These are phyloP conservation scores for Candida taoyuanica DNA, from an alignment of 805 yeast genomes.

Conservation along the genomic window DNA sequence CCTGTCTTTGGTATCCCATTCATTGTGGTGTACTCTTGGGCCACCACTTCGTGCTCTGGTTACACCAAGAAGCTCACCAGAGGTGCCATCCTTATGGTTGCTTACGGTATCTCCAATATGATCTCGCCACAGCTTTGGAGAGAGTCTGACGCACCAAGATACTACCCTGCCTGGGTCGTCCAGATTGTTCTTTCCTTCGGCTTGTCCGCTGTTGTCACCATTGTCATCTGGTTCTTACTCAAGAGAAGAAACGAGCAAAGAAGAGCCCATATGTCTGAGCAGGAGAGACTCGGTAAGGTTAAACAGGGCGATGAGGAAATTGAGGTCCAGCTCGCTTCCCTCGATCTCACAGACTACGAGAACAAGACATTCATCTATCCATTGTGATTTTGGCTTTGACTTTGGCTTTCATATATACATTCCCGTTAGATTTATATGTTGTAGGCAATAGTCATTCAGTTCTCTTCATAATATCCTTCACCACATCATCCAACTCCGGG, in stretches of 20 bases:
- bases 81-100: conserved; percentile 40
- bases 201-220: conserved; percentile 39
- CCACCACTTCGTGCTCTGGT: conserved; percentile 36
- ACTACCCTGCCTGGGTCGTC: conserved; percentile 46
- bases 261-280: conserved; percentile 18
- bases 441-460: conserved; percentile 25
- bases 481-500: conserved; percentile 62
- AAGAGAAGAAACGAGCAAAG: conserved; percentile 41
- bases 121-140: conserved; percentile 56
- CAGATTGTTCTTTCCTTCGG: conserved; percentile 50
- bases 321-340: conserved; percentile 36
- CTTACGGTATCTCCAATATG: conserved; percentile 45
- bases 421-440: neutral
- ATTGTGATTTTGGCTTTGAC: conserved; percentile 15
- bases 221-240: conserved; percentile 42
- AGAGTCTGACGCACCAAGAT: conserved; percentile 41
- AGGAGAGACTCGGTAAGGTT: conserved; percentile 27
- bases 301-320: conserved; percentile 30
- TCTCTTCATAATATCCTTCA: conserved; percentile 50
- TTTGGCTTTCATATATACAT: neutral
- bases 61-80: conserved; percentile 47
- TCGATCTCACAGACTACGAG: conserved; percentile 50
- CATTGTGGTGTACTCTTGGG: conserved; percentile 35
- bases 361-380: conserved; percentile 49
- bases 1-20: conserved; percentile 41